Evolutionary conservation across 129 eudicot genomes (phyloP), one percentile per base, ranked within the genome.

Genomic region (Rutidosis leptorrhynchoides): DNA sequence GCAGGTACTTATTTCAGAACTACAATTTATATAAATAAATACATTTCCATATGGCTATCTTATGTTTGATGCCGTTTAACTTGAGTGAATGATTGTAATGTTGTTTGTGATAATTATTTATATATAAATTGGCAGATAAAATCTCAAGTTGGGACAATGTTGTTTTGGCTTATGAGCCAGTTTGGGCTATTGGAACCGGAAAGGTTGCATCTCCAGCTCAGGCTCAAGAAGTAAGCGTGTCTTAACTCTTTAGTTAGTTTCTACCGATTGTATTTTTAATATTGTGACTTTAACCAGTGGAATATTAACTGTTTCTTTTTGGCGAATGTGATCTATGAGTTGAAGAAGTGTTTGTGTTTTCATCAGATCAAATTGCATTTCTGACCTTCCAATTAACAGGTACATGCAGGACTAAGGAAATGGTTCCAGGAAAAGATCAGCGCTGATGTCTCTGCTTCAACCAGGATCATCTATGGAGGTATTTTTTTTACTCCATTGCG

Each of bases 201-300:
- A 87, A 91, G 86, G 97, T 91, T 78, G 98, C 98, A 60, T 57
- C 81, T 74, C 95, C 96, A 45, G 98, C 84, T 51, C 98, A 92
- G 81, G 98, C 98, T 73, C 98, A 92, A 80, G 98, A 92, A 79
- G 98, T 92, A 85, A 77, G 95, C n/a, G n/a, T n/a, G n/a, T n/a
- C n/a, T n/a, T n/a, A n/a, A n/a, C n/a, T n/a, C n/a, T n/a, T n/a
- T n/a, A n/a, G n/a, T n/a, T n/a, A n/a, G n/a, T n/a, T n/a, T n/a
- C n/a, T n/a, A n/a, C n/a, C n/a, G n/a, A n/a, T n/a, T n/a, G n/a
- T n/a, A n/a, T n/a, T n/a, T n/a, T n/a, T n/a, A n/a, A n/a, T n/a
- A n/a, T n/a, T n/a, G n/a, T n/a, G n/a, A n/a, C n/a, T n/a, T n/a
- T n/a, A n/a, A n/a, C n/a, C n/a, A n/a, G n/a, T n/a, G n/a, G n/a